These are phyloP conservation scores for Malassezia restricta DNA, from an alignment of 1,284 basidiomycete genomes.

Conservation along the genomic window DNA sequence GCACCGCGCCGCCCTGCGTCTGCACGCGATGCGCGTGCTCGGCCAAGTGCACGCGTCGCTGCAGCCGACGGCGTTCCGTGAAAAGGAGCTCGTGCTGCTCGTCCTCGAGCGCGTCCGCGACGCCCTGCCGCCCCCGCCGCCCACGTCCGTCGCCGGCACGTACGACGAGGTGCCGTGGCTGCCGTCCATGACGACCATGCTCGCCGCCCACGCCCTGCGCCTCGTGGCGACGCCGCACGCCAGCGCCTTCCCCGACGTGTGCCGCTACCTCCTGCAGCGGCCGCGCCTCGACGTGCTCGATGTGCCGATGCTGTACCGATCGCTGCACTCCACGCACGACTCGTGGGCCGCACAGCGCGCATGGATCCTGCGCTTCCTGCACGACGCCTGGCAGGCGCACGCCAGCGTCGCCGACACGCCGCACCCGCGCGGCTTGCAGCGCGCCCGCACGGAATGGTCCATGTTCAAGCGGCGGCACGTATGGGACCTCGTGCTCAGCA, in stretches of 20 bases:
- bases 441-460: slow-evolving; percentile 59
- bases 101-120: slow-evolving; percentile 58
- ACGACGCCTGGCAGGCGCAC: slow-evolving; percentile 55
- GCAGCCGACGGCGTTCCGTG: slow-evolving; percentile 62
- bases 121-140: slow-evolving; percentile 10
- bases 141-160: slow-evolving; percentile 26
- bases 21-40: slow-evolving; percentile 48
- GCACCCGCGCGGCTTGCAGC: not conserved
- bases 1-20: slow-evolving; percentile 55
- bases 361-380: slow-evolving; percentile 75
- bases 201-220: slow-evolving; percentile 66
- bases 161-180: slow-evolving; percentile 47
- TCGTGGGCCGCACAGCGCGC: slow-evolving; percentile 65
- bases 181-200: slow-evolving; percentile 64
- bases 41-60: slow-evolving; percentile 47
- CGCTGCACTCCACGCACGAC: slow-evolving; percentile 63
- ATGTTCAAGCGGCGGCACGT: slow-evolving; percentile 69
- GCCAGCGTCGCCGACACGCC: not conserved
- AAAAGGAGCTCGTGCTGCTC: slow-evolving; percentile 63
- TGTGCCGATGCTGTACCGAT: slow-evolving; percentile 70
- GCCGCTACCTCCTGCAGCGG: slow-evolving; percentile 71
- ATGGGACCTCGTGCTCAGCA: slow-evolving; percentile 70
- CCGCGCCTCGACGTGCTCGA: slow-evolving; percentile 62
- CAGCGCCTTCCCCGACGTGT: slow-evolving; percentile 66
- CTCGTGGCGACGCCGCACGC: slow-evolving; percentile 65